phyloP scores from a whole-genome alignment of 257 asterid genomes.

The Fraxinus pennsylvanica region DNA sequence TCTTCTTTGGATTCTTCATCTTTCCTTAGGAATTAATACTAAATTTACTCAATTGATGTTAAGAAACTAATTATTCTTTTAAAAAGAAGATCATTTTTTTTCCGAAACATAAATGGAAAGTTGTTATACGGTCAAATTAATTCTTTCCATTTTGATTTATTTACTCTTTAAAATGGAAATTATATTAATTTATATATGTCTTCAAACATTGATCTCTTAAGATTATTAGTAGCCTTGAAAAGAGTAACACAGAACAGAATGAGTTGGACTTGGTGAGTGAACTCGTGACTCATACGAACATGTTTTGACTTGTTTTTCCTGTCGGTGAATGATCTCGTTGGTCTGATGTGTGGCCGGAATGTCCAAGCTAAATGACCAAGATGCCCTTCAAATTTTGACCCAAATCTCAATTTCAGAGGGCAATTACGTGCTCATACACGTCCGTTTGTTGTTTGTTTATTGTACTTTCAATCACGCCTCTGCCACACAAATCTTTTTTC shows the following conservation, averaged over 20 bases:
- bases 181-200: neutral
- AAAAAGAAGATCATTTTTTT: conserved; percentile 24
- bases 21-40: neutral
- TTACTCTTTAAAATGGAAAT: neutral
- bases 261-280: conserved; percentile 25
- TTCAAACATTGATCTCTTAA: neutral
- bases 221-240: neutral
- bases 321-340: conserved; percentile 57
- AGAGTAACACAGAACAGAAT: neutral
- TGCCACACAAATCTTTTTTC: conserved; percentile 46
- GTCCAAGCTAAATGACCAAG: conserved; percentile 42
- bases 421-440: conserved; percentile 26
- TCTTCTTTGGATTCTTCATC: neutral
- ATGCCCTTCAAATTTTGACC: conserved; percentile 27
- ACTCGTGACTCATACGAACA: conserved; percentile 30
- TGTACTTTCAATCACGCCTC: conserved; percentile 49
- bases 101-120: neutral
- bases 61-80: conserved; percentile 8
- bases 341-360: conserved; percentile 62
- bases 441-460: conserved; percentile 36
- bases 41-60: neutral
- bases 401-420: conserved; percentile 12
- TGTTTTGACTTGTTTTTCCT: conserved; percentile 48
- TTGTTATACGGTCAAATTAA: neutral
- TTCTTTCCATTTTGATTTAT: neutral